Evolutionary conservation across 345 rosid species (phyloP).

Genomic region (Orychophragmus violaceus): DNA sequence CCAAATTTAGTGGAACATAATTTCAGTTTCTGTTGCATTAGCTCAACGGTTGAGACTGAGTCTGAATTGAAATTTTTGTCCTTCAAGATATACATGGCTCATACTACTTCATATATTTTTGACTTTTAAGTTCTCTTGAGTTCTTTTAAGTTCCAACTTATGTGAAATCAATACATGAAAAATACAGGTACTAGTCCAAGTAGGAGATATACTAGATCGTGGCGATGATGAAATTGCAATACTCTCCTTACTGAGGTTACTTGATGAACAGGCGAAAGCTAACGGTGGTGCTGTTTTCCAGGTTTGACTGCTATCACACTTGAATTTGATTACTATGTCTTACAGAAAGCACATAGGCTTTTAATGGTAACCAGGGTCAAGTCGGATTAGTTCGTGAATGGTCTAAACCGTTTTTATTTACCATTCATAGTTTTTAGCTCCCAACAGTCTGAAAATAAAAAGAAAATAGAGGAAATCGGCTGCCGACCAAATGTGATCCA

Average conservation of each 20-base stretch:
- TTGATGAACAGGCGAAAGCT: conserved; percentile 70
- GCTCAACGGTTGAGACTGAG: background rate
- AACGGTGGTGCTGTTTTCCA: conserved; percentile 91
- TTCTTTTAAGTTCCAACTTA: background rate
- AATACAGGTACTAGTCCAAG: conserved; percentile 64
- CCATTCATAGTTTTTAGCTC: too few species aligned
- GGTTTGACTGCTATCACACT: conserved; percentile 33
- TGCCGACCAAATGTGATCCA: too few species aligned
- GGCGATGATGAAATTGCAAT: conserved; percentile 88
- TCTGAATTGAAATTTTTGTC: background rate
- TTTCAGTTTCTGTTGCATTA: background rate
- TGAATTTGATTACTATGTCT: background rate
- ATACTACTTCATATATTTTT: background rate
- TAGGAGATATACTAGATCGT: conserved; percentile 90
- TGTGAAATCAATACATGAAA: conserved; percentile 11
- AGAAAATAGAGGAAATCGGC: too few species aligned
- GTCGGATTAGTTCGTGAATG: too few species aligned
- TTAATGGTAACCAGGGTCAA: too few species aligned
- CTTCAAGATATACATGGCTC: too few species aligned
- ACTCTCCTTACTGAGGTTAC: conserved; percentile 61
- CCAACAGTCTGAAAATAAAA: too few species aligned
- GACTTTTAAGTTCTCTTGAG: background rate
- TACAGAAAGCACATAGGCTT: background rate
- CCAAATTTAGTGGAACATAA: background rate
- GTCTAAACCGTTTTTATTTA: too few species aligned